phyloP scores from a whole-genome alignment of 805 yeast species.

The Starmerella ratchasimensis region DNA sequence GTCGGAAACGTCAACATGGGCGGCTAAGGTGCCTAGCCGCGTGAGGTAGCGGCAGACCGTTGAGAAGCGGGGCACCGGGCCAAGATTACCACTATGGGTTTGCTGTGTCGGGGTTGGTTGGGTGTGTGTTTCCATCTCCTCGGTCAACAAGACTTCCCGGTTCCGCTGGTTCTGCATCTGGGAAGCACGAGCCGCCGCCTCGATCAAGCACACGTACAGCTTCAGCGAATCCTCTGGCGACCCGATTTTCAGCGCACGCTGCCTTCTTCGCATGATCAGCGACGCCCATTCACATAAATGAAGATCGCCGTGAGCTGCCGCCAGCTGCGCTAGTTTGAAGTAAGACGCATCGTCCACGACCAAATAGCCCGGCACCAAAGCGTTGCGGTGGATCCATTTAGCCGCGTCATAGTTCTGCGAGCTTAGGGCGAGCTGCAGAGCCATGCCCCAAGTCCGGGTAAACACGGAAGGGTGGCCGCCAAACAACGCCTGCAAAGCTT shows the following conservation, averaged over 20 bases:
- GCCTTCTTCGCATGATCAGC: conserved; percentile 21
- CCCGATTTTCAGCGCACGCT: conserved; percentile 13
- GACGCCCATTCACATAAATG: conserved; percentile 24
- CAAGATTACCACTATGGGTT: conserved; percentile 1
- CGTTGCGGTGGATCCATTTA: conserved; percentile 22
- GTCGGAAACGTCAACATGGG: conserved; percentile 12
- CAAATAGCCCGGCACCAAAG: conserved; percentile 23
- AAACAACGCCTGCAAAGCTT: conserved; percentile 18
- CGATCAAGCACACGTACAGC: conserved; percentile 17
- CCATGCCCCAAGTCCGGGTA: conserved; percentile 26
- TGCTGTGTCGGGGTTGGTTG: no score
- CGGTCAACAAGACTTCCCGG: no score
- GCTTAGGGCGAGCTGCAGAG: conserved; percentile 19
- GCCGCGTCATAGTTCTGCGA: conserved; percentile 18
- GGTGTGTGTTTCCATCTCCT: no score
- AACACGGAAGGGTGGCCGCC: conserved; percentile 14
- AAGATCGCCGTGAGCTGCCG: conserved; percentile 21
- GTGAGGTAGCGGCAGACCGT: conserved; percentile 19
- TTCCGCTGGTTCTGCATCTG: no score
- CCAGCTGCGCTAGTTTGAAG: conserved; percentile 20
- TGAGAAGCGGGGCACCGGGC: conserved; percentile 9
- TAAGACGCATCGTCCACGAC: conserved; percentile 25
- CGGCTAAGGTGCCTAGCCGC: conserved; percentile 18
- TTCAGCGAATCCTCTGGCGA: conserved; percentile 2
- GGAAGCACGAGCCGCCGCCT: conserved; percentile 21